Percentiles rank a stretch among this genome's conserved stretches.
These are phyloP conservation scores for Fusarium incarnatum DNA, from an alignment of 2,329 filamentous ascomycete species.

Conservation along the genomic window DNA sequence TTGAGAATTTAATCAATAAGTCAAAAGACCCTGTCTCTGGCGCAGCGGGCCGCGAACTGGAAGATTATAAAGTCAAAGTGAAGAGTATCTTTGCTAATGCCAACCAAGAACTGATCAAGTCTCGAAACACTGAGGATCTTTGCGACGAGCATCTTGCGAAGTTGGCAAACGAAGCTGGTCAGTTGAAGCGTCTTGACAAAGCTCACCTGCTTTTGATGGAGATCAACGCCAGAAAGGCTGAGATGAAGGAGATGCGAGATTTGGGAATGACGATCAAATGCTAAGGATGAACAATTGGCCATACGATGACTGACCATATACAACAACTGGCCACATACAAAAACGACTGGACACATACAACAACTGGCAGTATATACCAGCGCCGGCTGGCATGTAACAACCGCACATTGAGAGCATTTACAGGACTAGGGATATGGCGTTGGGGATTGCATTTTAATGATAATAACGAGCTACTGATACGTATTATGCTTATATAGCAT, in stretches of 20 bases:
- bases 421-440: background rate
- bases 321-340: background rate
- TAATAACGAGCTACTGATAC: background rate
- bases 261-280: background rate
- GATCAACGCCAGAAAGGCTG: background rate
- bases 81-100: conserved; percentile 1
- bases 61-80: conserved; percentile 8
- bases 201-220: background rate
- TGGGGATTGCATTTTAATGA: background rate
- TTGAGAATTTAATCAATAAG: conserved; percentile 1
- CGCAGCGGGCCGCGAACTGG: conserved; percentile 7
- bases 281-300: background rate
- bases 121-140: background rate
- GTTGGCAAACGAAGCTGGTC: conserved; percentile 17
- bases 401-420: background rate
- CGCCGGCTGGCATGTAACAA: background rate
- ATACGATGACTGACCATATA: background rate
- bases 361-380: background rate
- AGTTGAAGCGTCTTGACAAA: conserved; percentile 9
- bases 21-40: background rate
- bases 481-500: background rate
- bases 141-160: conserved; percentile 3
- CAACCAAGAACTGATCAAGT: background rate
- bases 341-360: background rate
- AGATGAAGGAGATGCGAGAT: conserved; percentile 1